Percentiles rank a stretch among this genome's conserved stretches.
Conservation (phyloP, 75 land plant species). For the Ceratopteris richardii region DNA sequence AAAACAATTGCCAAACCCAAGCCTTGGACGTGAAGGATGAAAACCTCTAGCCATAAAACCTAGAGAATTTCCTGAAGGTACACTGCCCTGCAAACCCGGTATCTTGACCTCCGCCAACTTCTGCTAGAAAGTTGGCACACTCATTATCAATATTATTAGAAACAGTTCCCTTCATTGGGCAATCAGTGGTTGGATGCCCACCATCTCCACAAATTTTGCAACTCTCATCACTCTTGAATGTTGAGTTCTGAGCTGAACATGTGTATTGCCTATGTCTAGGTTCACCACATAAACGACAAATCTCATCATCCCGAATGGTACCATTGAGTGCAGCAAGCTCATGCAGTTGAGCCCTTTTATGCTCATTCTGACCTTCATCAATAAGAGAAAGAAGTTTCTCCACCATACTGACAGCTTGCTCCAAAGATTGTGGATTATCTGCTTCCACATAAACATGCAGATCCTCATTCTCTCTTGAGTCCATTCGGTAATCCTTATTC, state of each 20-base stretch:
- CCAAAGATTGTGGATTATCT: slow-evolving; percentile 30
- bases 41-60: too few species aligned
- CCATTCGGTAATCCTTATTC: slow-evolving; percentile 13
- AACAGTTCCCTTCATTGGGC: slow-evolving; percentile 13
- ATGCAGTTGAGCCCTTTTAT: slow-evolving; percentile 20
- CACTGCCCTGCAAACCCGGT: too few species aligned
- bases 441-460: slow-evolving; percentile 47
- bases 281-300: slow-evolving; percentile 12
- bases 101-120: slow-evolving; percentile 21
- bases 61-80: too few species aligned
- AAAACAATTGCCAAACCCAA: too few species aligned
- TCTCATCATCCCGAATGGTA: neutral
- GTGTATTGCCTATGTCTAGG: slow-evolving; percentile 21
- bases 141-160: slow-evolving; percentile 25
- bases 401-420: slow-evolving; percentile 36
- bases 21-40: too few species aligned
- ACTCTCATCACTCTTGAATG: slow-evolving; percentile 13
- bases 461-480: slow-evolving; percentile 29
- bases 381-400: slow-evolving; percentile 40
- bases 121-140: slow-evolving; percentile 19
- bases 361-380: slow-evolving; percentile 16
- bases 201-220: slow-evolving; percentile 20
- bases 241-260: slow-evolving; percentile 8
- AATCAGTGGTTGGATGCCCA: slow-evolving; percentile 7
- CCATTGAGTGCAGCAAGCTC: slow-evolving; percentile 32